Percentiles rank a stretch among this genome's conserved stretches.
Evolutionary conservation across 345 rosid species (phyloP).

Genomic region (Citrus trifoliata): DNA sequence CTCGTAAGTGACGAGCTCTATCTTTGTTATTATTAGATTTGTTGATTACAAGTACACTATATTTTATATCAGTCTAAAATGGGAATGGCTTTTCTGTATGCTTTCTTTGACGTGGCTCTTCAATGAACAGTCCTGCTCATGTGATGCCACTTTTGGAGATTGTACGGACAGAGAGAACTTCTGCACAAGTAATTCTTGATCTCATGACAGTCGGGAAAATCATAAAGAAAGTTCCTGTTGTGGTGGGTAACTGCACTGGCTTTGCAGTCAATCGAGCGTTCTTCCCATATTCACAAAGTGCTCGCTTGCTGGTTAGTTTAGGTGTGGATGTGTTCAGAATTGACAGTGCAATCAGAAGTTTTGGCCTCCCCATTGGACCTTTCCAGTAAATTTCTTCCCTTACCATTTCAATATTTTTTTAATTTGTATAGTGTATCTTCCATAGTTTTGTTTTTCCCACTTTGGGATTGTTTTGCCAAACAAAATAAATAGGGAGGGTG

Average conservation of each 20-base stretch:
- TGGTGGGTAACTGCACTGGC: conserved; percentile 93
- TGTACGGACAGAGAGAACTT: conserved; percentile 75
- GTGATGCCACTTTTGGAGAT: conserved; percentile 96
- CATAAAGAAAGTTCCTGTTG: conserved; percentile 93
- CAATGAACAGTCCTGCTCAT: conserved; percentile 81
- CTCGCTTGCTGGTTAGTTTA: conserved; percentile 63
- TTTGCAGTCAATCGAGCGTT: conserved; percentile 93
- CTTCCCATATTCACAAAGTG: conserved; percentile 78
- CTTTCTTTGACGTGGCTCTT: conserved; percentile 17
- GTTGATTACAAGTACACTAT: not conserved
- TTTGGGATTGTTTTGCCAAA: not conserved
- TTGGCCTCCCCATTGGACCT: conserved; percentile 95
- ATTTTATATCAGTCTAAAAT: not conserved
- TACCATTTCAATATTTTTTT: not conserved
- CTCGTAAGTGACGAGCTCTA: not conserved
- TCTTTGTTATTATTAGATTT: not conserved
- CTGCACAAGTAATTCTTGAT: conserved; percentile 87
- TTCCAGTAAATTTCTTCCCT: conserved; percentile 67
- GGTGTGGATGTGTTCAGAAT: conserved; percentile 94
- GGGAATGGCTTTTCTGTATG: not conserved
- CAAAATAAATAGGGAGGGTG: not conserved
- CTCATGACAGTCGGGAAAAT: conserved; percentile 80
- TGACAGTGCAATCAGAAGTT: conserved; percentile 67
- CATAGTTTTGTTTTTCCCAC: not conserved
- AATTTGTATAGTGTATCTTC: too few species aligned